Conservation (phyloP, 257 asterid species). For the Linaria vulgaris region DNA sequence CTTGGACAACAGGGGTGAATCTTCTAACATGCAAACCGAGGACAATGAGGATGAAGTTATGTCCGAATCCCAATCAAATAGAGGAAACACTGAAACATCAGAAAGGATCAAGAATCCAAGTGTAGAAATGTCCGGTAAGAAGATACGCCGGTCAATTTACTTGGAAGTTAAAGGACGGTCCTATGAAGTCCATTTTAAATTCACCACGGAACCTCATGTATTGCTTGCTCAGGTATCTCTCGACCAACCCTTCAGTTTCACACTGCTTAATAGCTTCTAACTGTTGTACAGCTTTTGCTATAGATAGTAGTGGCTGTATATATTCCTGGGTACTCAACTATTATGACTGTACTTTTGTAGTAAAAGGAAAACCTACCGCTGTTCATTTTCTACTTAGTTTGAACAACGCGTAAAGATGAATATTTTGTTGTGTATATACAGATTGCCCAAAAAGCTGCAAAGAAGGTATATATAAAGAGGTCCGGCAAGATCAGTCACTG, state of each 20-base stretch:
- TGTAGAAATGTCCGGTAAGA: no score
- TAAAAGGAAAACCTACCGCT: neutral
- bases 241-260: neutral
- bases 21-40: constrained; percentile 28
- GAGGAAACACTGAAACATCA: no score
- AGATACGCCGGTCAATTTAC: constrained; percentile 34
- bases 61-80: constrained; percentile 34
- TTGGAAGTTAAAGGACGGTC: constrained; percentile 41
- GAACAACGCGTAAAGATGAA: no score
- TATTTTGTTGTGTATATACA: constrained; percentile 24
- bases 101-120: constrained; percentile 9
- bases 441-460: constrained; percentile 82
- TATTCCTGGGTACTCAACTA: neutral
- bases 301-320: neutral
- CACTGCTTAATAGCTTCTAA: no score
- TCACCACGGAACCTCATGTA: constrained; percentile 69
- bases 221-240: constrained; percentile 88
- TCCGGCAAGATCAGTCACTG: constrained; percentile 75
- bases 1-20: constrained; percentile 32
- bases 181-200: constrained; percentile 58
- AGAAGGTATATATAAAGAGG: constrained; percentile 64
- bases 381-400: neutral
- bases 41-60: constrained; percentile 27
- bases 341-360: neutral
- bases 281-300: neutral